phyloP scores from a whole-genome alignment of 805 yeast genomes.

The Schizosaccharomyces cryophilus region DNA sequence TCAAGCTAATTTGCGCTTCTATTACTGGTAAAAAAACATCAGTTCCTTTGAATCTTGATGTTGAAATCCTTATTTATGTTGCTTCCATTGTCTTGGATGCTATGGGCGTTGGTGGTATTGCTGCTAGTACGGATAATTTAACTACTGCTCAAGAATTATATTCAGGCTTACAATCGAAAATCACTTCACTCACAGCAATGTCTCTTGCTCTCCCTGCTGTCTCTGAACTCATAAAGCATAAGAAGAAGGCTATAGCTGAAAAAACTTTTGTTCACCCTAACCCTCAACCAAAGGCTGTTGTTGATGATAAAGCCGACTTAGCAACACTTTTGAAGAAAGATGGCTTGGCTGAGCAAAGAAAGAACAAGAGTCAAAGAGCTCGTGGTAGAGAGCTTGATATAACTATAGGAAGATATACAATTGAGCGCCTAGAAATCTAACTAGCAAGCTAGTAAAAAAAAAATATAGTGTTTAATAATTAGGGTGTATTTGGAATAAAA shows the following conservation, averaged over 20 bases:
- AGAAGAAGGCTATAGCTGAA: background rate
- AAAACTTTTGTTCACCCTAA: background rate
- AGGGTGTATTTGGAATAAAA: background rate
- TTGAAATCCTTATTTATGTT: background rate
- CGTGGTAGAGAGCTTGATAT: background rate
- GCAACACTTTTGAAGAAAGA: background rate
- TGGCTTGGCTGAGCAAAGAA: background rate
- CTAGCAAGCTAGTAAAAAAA: background rate
- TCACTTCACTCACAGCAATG: background rate
- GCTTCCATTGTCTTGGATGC: background rate
- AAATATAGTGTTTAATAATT: background rate
- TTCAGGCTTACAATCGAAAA: background rate
- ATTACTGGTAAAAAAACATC: no score
- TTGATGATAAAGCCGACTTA: background rate
- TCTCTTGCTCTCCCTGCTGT: background rate
- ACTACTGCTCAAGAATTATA: background rate
- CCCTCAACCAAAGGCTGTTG: slow-evolving; percentile 2
- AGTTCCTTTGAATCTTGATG: background rate
- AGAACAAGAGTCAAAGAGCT: background rate
- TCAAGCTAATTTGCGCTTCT: background rate
- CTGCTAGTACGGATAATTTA: background rate
- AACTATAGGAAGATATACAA: background rate
- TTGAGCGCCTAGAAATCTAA: background rate
- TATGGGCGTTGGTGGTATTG: background rate
- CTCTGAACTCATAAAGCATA: background rate